Conservation (phyloP, 495 filamentous ascomycete species). For the Neurospora sp. region DNA sequence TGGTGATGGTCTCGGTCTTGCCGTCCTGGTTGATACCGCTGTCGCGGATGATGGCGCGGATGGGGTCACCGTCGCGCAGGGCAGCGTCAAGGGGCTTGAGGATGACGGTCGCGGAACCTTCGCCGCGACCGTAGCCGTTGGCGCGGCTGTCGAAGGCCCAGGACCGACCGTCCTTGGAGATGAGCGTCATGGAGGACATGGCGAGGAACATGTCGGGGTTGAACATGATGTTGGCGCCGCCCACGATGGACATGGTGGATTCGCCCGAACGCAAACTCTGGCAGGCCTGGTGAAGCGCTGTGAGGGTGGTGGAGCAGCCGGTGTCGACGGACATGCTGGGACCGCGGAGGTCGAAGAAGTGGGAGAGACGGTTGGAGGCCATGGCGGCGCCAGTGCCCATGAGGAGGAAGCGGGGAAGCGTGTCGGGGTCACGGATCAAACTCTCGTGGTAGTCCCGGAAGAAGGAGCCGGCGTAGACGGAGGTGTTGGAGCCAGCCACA, state of each 20-base stretch:
- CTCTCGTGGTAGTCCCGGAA: slow-evolving; percentile 35
- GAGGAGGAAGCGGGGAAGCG: slow-evolving; percentile 26
- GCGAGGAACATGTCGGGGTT: slow-evolving; percentile 24
- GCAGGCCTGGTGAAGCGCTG: slow-evolving; percentile 39
- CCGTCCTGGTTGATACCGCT: slow-evolving; percentile 49
- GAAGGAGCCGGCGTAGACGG: slow-evolving; percentile 35
- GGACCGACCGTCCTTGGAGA: slow-evolving; percentile 23
- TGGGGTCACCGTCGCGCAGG: slow-evolving; percentile 40
- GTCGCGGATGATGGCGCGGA: slow-evolving; percentile 50
- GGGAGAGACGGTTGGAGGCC: slow-evolving; percentile 44
- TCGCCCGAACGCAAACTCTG: slow-evolving; percentile 42
- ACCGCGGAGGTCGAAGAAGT: slow-evolving; percentile 47
- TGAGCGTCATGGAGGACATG: slow-evolving; percentile 25
- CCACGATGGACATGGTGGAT: slow-evolving; percentile 36
- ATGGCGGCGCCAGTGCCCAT: slow-evolving; percentile 43
- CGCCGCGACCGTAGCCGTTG: slow-evolving; percentile 56
- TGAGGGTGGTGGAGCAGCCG: slow-evolving; percentile 45
- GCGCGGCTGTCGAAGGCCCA: slow-evolving; percentile 42
- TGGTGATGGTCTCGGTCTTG: slow-evolving; percentile 32
- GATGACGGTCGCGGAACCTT: slow-evolving; percentile 42
- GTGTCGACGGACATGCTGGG: slow-evolving; percentile 50
- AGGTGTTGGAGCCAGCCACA: slow-evolving; percentile 28
- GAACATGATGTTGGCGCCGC: slow-evolving; percentile 27
- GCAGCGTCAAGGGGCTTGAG: slow-evolving; percentile 52
- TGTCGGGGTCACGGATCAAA: slow-evolving; percentile 25